These are phyloP conservation scores for Hypomontagnella monticulosa DNA, from an alignment of 495 filamentous ascomycete species.

Conservation along the genomic window DNA sequence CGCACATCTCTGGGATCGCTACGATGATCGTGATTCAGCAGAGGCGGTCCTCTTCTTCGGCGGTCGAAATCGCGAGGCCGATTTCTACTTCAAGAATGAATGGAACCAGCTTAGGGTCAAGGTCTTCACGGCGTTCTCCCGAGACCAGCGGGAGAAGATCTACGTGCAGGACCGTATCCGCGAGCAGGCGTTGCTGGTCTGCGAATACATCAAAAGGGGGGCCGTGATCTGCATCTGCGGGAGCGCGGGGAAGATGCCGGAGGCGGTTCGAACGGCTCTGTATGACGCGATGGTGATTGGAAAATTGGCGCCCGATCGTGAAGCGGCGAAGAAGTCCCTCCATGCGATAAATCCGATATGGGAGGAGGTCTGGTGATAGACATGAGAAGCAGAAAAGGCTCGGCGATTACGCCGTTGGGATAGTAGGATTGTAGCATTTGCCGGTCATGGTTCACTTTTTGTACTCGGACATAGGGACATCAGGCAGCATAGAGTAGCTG, in stretches of 20 bases:
- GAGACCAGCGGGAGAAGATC: conserved; percentile 70
- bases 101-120: conserved; percentile 63
- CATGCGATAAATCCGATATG: conserved; percentile 46
- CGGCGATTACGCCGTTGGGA: neutral
- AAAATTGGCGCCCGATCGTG: conserved; percentile 36
- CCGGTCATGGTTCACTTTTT: neutral
- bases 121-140: conserved; percentile 84
- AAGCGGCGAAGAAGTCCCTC: conserved; percentile 47
- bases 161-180: conserved; percentile 92
- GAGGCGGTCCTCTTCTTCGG: conserved; percentile 76
- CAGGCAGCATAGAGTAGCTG: too few species aligned
- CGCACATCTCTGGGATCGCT: conserved; percentile 76
- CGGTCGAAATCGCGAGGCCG: conserved; percentile 73
- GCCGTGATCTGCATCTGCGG: conserved; percentile 77
- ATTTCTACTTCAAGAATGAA: conserved; percentile 84
- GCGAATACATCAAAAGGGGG: conserved; percentile 57
- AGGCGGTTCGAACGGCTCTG: conserved; percentile 83
- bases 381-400: neutral
- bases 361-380: conserved; percentile 59
- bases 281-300: conserved; percentile 68
- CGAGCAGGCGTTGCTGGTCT: conserved; percentile 66
- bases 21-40: conserved; percentile 35
- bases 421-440: neutral
- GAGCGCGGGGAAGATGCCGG: conserved; percentile 85
- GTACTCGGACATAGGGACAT: too few species aligned